These are phyloP conservation scores for Helotiales sp. DNA, from an alignment of 2,329 filamentous ascomycete species.

Conservation along the genomic window DNA sequence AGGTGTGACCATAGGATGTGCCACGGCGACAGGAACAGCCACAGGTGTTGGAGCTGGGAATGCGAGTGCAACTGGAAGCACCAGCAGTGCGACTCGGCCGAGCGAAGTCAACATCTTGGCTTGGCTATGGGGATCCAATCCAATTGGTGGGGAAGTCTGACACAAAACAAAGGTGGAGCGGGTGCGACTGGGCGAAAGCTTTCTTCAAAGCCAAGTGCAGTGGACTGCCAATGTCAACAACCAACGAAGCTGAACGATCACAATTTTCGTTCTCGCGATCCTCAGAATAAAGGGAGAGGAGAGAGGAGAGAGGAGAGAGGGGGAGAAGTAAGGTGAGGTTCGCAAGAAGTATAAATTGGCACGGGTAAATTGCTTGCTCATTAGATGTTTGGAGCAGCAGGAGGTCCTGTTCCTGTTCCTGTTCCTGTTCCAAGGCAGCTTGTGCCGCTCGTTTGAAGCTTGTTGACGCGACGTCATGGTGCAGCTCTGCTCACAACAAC, in stretches of 20 bases:
- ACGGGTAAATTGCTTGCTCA: neutral
- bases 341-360: neutral
- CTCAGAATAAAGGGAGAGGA: neutral
- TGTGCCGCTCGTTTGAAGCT: constrained; percentile 12
- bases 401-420: no score
- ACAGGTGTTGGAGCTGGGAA: constrained; percentile 33
- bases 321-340: neutral
- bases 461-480: constrained; percentile 4
- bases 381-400: constrained; percentile 2
- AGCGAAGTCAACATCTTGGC: constrained; percentile 19
- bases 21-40: constrained; percentile 32
- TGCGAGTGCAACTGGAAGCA: constrained; percentile 36
- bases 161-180: neutral
- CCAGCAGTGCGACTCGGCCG: constrained; percentile 25
- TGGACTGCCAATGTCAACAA: neutral
- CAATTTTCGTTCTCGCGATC: neutral
- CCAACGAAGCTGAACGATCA: neutral
- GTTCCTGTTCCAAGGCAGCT: constrained; percentile 11
- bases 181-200: constrained; percentile 9
- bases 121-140: neutral
- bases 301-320: neutral
- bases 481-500: neutral
- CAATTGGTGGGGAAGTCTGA: neutral
- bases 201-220: neutral
- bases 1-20: constrained; percentile 54